phyloP scores from a whole-genome alignment of 2,329 filamentous ascomycete species.

The Pseudohalonectria lignicola region DNA sequence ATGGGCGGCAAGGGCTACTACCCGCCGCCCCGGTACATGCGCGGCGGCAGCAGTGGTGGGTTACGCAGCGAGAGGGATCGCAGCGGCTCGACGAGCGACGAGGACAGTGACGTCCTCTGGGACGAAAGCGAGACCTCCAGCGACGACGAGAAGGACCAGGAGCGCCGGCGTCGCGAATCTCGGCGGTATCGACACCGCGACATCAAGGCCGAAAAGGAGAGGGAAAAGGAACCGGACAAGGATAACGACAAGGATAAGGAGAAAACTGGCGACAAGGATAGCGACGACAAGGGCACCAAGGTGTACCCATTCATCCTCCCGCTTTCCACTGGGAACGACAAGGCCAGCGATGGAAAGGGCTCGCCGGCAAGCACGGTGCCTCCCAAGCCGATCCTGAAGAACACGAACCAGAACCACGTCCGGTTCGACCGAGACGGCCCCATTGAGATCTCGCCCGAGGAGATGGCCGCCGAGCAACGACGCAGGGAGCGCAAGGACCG shows the following conservation, averaged over 20 bases:
- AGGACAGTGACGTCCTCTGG: slow-evolving; percentile 14
- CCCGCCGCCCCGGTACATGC: slow-evolving; percentile 1
- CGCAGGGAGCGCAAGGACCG: slow-evolving; percentile 10
- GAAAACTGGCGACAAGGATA: slow-evolving; percentile 5
- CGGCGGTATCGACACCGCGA: slow-evolving; percentile 3
- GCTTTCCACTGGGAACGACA: slow-evolving; percentile 9
- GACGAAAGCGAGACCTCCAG: slow-evolving; percentile 17
- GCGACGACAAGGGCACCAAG: slow-evolving; percentile 9
- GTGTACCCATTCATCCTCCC: slow-evolving; percentile 28
- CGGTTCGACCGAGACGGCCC: slow-evolving; percentile 37
- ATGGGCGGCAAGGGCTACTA: slow-evolving; percentile 10
- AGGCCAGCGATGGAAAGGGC: slow-evolving; percentile 15
- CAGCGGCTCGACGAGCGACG: slow-evolving; percentile 8
- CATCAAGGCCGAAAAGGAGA: slow-evolving; percentile 4
- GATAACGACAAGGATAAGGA: slow-evolving; percentile 2
- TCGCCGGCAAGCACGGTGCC: slow-evolving; percentile 22
- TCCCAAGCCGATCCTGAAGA: slow-evolving; percentile 52
- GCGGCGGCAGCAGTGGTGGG: not conserved
- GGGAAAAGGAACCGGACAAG: not conserved
- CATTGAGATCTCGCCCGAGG: slow-evolving; percentile 26
- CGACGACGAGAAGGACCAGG: slow-evolving; percentile 6
- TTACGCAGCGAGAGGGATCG: slow-evolving; percentile 1
- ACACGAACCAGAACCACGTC: slow-evolving; percentile 46
- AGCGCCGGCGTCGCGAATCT: slow-evolving; percentile 3
- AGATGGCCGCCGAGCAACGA: slow-evolving; percentile 15